Base-by-base conservation (phyloP, 169 alveolate species). In the Plasmodium malariae region DNA sequence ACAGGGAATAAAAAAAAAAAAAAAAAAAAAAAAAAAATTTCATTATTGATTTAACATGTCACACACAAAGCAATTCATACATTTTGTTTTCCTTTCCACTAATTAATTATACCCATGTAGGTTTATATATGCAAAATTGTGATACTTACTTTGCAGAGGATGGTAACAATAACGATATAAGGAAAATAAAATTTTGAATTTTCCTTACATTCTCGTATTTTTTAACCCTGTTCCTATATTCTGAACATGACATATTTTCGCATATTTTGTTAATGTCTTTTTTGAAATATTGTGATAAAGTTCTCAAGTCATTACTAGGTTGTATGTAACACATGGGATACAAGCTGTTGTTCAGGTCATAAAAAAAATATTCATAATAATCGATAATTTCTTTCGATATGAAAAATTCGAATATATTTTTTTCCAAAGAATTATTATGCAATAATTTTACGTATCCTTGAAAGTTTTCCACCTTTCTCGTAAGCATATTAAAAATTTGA, bases 311-410 rank as follows among this genome's bases (percentile, higher is more conserved):
- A 21, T 37, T 59, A 17, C 87, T 55, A 4, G 72, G 72, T 28
- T 73, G 3, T 26, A 45, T 40, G 45, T 55, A 73, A 32, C 87
- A 73, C 2, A 73, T n/a, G 9, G 90, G 71, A 24, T 28, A 80
- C 17, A 71, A 34, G 65, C 60, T 65, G 28, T 40, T 19, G 6
- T 49, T 59, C 32, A 80, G 11, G 7, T 80, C 72, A 40, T 65
- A 26, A 57, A 80, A 80, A 55, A 80, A 80, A 65, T 69, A 69
- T 55, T 80, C 83, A 51, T 80, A 80, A 37, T 80, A 55, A 28
- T 80, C 19, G 1, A 59, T 26, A 14, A 80, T 3, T 37, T 80
- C 71, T 30, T 30, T 45, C 14, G 90, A 80, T 65, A 54, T 32
- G 51, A 45, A 80, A 65, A 37, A 67, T 21, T 80, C 72, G n/a